A percentile compares a stretch with the other conserved stretches of the same genome.
Evolutionary conservation across 2,329 filamentous ascomycete species (phyloP).

Genomic region (Fusarium beomiforme): DNA sequence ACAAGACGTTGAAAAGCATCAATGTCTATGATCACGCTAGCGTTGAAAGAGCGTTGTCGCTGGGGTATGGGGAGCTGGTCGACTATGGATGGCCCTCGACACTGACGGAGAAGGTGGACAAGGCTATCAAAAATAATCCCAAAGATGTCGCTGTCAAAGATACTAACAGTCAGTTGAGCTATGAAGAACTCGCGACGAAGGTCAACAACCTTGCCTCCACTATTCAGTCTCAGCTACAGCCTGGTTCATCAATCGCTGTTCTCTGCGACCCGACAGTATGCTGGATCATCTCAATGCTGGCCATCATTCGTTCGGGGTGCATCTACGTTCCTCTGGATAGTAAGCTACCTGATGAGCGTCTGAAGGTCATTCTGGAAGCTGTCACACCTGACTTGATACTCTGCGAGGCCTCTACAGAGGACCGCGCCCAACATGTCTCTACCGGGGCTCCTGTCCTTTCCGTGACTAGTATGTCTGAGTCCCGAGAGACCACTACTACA

Average conservation of each 20-base stretch:
- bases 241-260: neutral
- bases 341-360: neutral
- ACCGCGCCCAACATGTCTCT: rapidly evolving
- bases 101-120: neutral
- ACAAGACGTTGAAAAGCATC: neutral
- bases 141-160: neutral
- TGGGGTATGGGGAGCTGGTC: neutral
- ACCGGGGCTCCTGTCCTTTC: neutral
- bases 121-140: neutral
- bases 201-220: rapidly evolving
- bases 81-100: neutral
- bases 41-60: neutral
- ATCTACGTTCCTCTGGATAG: neutral
- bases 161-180: neutral
- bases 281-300: neutral
- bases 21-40: neutral
- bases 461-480: rapidly evolving
- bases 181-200: neutral
- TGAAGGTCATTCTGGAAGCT: neutral
- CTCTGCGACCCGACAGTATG: neutral
- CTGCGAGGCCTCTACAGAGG: neutral
- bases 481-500: rapidly evolving
- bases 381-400: neutral
- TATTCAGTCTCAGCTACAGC: neutral
- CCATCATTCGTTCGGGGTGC: rapidly evolving